Conservation (phyloP, 768 basidiomycete species). For the Rhodocollybia butyracea region DNA sequence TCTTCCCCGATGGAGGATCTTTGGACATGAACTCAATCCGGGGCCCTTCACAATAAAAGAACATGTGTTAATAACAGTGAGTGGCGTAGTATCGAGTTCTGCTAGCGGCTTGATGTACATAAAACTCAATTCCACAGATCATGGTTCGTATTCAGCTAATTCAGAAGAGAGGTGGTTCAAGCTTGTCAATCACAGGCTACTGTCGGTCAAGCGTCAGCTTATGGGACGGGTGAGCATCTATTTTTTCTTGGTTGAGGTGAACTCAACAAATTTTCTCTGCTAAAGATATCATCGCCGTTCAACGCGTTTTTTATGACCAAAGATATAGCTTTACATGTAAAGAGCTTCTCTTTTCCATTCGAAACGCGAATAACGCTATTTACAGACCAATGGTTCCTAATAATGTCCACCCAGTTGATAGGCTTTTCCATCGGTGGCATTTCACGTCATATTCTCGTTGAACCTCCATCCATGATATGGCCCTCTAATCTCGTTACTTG, state of each 20-base stretch:
- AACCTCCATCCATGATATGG: constrained; percentile 73
- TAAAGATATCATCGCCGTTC: constrained; percentile 74
- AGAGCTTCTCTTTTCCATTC: constrained; percentile 3
- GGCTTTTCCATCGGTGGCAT: constrained; percentile 57
- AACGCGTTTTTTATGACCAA: constrained; percentile 66
- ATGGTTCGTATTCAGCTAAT: constrained; percentile 5
- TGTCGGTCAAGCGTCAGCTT: constrained; percentile 28
- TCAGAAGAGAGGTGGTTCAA: too few relatives aligned
- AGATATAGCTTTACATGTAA: constrained; percentile 46
- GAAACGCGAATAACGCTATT: not conserved
- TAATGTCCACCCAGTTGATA: constrained; percentile 71
- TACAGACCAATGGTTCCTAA: constrained; percentile 56
- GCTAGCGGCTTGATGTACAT: not conserved
- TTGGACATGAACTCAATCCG: constrained; percentile 65
- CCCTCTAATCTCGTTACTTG: constrained; percentile 68
- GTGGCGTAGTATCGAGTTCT: not conserved
- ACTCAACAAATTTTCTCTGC: too few relatives aligned
- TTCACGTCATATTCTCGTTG: constrained; percentile 60
- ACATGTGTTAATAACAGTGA: constrained; percentile 29
- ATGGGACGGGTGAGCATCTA: too few relatives aligned
- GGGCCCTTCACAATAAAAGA: constrained; percentile 78
- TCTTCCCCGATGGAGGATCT: constrained; percentile 48
- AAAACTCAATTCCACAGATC: constrained; percentile 3
- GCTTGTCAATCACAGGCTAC: constrained; percentile 2
- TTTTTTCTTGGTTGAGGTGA: too few relatives aligned